Evolutionary conservation across 208 protist genomes (phyloP).

Genomic region (Naegleria gruberi): DNA sequence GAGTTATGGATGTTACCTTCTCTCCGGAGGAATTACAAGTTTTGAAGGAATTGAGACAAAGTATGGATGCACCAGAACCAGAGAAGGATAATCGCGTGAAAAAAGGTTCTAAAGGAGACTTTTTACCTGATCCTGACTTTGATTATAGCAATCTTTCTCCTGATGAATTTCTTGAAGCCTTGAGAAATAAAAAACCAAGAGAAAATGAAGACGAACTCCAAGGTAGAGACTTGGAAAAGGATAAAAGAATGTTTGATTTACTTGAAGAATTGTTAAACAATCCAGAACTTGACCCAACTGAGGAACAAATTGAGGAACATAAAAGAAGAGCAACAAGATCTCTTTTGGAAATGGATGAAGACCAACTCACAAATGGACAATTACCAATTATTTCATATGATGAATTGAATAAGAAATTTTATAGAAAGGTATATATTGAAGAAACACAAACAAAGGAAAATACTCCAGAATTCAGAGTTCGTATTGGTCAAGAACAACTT

Average conservation of each 20-base stretch:
- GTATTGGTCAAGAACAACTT: neutral
- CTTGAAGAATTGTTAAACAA: neutral
- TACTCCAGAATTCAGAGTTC: neutral
- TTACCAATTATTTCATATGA: neutral
- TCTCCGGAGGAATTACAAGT: neutral
- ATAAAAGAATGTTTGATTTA: neutral
- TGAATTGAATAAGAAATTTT: conserved; percentile 1
- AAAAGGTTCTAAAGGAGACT: neutral
- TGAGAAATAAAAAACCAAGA: neutral
- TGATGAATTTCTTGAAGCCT: neutral
- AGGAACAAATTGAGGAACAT: neutral
- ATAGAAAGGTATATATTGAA: neutral
- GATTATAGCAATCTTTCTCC: neutral
- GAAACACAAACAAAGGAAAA: neutral
- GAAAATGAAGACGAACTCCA: neutral
- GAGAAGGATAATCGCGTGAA: neutral
- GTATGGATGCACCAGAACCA: neutral
- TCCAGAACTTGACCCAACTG: neutral
- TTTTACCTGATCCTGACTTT: neutral
- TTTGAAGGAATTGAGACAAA: neutral
- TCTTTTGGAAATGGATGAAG: neutral
- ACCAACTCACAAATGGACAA: neutral
- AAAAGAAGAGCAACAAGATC: neutral
- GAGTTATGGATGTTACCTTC: no score
- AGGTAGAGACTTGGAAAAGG: neutral